Evolutionary conservation across 2,329 filamentous ascomycete species (phyloP).

Genomic region (Colletotrichum siamense): DNA sequence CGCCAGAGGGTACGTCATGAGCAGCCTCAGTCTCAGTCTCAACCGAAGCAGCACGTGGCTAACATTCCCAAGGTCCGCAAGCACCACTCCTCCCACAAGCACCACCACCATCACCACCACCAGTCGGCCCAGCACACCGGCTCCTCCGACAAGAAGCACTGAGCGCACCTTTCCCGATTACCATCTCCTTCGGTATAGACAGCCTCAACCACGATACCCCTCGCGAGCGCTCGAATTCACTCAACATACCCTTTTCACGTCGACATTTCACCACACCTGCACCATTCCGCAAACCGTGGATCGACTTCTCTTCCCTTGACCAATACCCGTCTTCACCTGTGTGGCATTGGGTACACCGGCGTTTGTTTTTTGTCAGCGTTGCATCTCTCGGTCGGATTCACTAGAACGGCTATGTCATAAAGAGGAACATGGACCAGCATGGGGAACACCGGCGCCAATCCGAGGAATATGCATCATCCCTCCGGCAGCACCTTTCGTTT

Average conservation of each 20-base stretch:
- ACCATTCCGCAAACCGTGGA: background rate
- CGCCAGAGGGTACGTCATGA: slow-evolving; percentile 38
- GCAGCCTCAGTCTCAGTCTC: background rate
- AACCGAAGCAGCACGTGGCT: background rate
- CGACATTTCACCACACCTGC: background rate
- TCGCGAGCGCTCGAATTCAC: slow-evolving; percentile 18
- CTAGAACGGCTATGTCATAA: slow-evolving; percentile 2
- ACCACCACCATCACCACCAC: slow-evolving; percentile 17
- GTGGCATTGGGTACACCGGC: slow-evolving; percentile 19
- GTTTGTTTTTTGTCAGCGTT: slow-evolving; percentile 19
- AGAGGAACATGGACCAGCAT: slow-evolving; percentile 6
- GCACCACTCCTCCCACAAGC: slow-evolving; percentile 19
- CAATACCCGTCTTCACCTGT: slow-evolving; percentile 6
- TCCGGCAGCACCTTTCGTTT: slow-evolving; percentile 14
- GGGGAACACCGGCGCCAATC: background rate
- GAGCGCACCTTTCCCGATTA: background rate
- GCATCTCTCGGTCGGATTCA: slow-evolving; percentile 17
- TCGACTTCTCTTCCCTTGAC: slow-evolving; percentile 6
- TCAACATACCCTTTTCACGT: slow-evolving; percentile 17
- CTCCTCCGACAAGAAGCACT: slow-evolving; percentile 21
- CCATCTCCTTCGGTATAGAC: slow-evolving; percentile 12
- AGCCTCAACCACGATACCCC: slow-evolving; percentile 14
- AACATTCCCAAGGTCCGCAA: slow-evolving; percentile 20
- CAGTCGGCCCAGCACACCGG: slow-evolving; percentile 7
- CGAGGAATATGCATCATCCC: background rate